Conservation (phyloP, 306 rosid genomes). For the Comarum palustre region DNA sequence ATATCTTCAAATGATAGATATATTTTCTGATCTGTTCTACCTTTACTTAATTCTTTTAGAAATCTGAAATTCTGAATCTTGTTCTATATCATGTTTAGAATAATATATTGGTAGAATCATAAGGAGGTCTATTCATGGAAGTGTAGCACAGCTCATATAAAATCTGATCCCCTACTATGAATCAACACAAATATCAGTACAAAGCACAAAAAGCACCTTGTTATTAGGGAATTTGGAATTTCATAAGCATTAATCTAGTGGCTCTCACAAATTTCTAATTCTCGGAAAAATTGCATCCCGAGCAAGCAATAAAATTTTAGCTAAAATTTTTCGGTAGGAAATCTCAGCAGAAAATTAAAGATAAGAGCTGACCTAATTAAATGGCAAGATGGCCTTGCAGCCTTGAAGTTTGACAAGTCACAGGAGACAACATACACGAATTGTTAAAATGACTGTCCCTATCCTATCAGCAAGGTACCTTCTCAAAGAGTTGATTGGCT, state of each 20-base stretch:
- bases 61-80: not conserved
- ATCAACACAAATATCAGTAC: not conserved
- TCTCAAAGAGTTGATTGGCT: slow-evolving; percentile 61
- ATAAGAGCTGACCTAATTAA: not conserved
- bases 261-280: not conserved
- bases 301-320: not conserved
- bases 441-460: slow-evolving; percentile 19
- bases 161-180: not conserved
- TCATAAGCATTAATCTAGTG: not conserved
- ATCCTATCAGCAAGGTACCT: slow-evolving; percentile 55
- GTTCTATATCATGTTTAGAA: not conserved
- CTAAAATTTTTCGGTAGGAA: not conserved
- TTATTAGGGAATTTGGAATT: not conserved
- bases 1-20: not conserved
- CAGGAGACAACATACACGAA: not conserved
- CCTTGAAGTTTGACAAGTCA: slow-evolving; percentile 8
- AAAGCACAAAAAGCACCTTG: not conserved
- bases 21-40: not conserved
- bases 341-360: not conserved
- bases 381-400: slow-evolving; percentile 31
- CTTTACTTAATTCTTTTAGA: not conserved
- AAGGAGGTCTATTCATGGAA: not conserved
- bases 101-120: not conserved
- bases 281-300: not conserved
- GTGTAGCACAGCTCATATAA: not conserved